Conservation (phyloP, 306 rosid species). For the Mimosa bimucronata region DNA sequence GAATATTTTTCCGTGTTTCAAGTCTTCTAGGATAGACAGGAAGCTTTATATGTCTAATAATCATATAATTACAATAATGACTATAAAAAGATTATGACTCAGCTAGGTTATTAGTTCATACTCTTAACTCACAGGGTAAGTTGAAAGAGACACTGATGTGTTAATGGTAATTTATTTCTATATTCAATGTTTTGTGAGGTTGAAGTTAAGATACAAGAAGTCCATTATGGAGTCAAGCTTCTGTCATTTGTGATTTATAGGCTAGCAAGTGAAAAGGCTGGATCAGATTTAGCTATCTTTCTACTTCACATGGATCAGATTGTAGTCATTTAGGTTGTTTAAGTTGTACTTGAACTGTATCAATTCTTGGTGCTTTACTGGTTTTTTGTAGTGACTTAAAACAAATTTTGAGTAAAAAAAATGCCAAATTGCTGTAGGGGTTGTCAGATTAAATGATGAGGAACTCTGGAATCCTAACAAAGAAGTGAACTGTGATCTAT, state of each 20-base stretch:
- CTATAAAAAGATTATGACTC: no score
- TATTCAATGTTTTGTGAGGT: not conserved
- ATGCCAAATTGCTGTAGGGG: no score
- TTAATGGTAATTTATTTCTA: not conserved
- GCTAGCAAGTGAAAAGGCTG: constrained; percentile 2
- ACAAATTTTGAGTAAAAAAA: no score
- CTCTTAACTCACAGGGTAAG: not conserved
- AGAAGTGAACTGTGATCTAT: constrained; percentile 5
- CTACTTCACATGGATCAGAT: no score
- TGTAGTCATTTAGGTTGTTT: not conserved
- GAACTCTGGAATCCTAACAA: no score
- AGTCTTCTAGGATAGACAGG: not conserved
- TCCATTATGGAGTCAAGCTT: not conserved
- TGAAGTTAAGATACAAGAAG: not conserved
- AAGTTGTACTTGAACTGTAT: not conserved
- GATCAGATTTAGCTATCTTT: no score
- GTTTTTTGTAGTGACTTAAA: not conserved
- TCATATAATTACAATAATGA: no score
- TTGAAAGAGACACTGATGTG: not conserved
- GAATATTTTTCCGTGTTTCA: no score
- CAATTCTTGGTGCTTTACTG: not conserved
- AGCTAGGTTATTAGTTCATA: no score
- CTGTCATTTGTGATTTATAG: not conserved
- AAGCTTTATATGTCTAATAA: not conserved
- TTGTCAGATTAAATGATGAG: no score